A percentile compares a stretch with the other conserved stretches of the same genome.
Conservation (phyloP, 331 rosid species). For the Acacia pycnantha region DNA sequence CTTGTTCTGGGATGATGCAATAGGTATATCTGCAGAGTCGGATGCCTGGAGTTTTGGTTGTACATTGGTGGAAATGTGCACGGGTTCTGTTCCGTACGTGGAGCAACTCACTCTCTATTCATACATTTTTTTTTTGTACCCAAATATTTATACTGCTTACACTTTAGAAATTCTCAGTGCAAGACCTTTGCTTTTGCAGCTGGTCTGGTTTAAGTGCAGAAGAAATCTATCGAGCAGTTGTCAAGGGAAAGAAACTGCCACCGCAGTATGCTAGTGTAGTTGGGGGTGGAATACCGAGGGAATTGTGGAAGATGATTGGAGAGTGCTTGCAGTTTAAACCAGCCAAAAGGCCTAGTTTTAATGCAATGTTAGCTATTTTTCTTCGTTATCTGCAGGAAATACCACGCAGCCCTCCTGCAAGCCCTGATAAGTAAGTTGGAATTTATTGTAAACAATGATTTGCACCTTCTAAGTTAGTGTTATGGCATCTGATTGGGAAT, state of each 20-base stretch:
- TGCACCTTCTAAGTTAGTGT: constrained; percentile 20
- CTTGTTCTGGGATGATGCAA: constrained; percentile 94
- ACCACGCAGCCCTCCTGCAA: constrained; percentile 91
- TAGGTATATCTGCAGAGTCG: constrained; percentile 94
- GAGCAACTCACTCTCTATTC: constrained; percentile 41
- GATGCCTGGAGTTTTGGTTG: constrained; percentile 99
- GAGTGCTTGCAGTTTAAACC: constrained; percentile 97
- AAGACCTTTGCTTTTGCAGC: constrained; percentile 58
- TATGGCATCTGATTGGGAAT: constrained; percentile 23
- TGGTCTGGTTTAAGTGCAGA: constrained; percentile 91
- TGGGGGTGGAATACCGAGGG: constrained; percentile 97
- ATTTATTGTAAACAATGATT: constrained; percentile 19
- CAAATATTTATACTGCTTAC: not conserved
- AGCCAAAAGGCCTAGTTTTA: constrained; percentile 84
- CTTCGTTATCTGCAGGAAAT: constrained; percentile 95
- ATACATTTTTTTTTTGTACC: constrained; percentile 21
- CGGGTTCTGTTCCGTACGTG: constrained; percentile 98
- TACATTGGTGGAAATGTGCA: constrained; percentile 99
- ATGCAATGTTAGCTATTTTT: constrained; percentile 82
- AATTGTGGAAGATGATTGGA: constrained; percentile 97
- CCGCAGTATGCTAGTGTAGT: constrained; percentile 98
- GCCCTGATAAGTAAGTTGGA: constrained; percentile 86
- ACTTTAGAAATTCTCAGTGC: constrained; percentile 27
- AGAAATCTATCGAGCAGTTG: constrained; percentile 83
- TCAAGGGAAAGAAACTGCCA: constrained; percentile 80